phyloP scores from a whole-genome alignment of 2,329 filamentous ascomycete genomes.

The Alternaria novae-zelandiae region DNA sequence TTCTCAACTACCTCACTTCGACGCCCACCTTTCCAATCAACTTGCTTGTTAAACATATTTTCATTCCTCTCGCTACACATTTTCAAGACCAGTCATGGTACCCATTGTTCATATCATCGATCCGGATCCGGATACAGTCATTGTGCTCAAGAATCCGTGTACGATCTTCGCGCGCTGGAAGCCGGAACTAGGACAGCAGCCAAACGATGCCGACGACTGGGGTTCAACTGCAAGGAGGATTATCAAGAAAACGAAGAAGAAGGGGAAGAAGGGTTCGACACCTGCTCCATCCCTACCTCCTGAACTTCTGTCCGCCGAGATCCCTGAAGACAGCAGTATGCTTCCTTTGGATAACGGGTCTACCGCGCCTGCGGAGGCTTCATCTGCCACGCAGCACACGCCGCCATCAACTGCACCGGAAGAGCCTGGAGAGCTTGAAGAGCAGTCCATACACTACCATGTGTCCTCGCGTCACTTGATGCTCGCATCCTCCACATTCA shows the following conservation, averaged over 20 bases:
- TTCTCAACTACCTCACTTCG: neutral
- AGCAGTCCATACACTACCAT: neutral
- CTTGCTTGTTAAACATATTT: neutral
- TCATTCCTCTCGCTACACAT: neutral
- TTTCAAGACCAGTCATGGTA: neutral
- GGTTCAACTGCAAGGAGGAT: too few species aligned
- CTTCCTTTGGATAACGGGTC: neutral
- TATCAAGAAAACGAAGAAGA: too few species aligned
- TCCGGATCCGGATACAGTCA: neutral
- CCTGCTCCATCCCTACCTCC: too few species aligned
- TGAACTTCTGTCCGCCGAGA: too few species aligned
- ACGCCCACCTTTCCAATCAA: neutral
- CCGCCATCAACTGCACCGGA: neutral
- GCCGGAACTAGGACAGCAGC: too few species aligned
- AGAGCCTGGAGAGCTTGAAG: neutral
- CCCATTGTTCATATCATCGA: neutral
- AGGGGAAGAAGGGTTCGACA: too few species aligned
- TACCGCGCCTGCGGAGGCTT: neutral
- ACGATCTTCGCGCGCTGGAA: neutral
- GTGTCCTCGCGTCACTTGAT: conserved; percentile 8
- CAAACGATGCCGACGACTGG: too few species aligned
- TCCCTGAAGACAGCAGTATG: too few species aligned
- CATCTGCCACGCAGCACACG: neutral
- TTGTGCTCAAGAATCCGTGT: neutral
- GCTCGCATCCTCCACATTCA: neutral